These are phyloP conservation scores for Neospermospora avenae DNA, from an alignment of 2,329 filamentous ascomycete species.

Conservation along the genomic window DNA sequence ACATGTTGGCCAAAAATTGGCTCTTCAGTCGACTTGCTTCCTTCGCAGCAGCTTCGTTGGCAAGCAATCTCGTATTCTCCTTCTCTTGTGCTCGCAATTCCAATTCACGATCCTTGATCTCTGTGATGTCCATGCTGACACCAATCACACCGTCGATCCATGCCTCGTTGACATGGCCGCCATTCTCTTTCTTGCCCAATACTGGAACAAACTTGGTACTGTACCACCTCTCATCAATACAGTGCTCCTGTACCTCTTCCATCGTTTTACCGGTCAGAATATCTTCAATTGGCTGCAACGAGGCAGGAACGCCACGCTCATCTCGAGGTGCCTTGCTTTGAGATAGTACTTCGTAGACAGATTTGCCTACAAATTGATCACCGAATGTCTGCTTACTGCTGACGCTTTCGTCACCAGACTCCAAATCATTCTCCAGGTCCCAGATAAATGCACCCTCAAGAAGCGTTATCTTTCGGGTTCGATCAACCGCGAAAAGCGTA, in stretches of 20 bases:
- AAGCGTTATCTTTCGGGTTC: conserved; percentile 58
- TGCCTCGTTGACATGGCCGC: conserved; percentile 46
- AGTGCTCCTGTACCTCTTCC: conserved; percentile 60
- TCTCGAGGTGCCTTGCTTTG: conserved; percentile 19
- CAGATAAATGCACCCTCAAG: conserved; percentile 65
- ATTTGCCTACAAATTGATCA: conserved; percentile 49
- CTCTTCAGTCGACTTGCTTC: conserved; percentile 78
- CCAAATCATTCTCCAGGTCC: conserved; percentile 36
- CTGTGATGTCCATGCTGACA: conserved; percentile 77
- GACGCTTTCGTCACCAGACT: conserved; percentile 37
- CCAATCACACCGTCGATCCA: conserved; percentile 71
- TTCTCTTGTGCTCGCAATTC: conserved; percentile 61
- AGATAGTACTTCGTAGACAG: conserved; percentile 64
- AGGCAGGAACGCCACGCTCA: conserved; percentile 36
- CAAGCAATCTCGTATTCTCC: conserved; percentile 67
- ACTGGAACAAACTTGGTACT: conserved; percentile 70
- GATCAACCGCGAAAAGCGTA: conserved; percentile 71
- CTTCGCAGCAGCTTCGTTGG: conserved; percentile 74
- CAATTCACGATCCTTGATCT: conserved; percentile 61
- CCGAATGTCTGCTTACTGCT: conserved; percentile 17
- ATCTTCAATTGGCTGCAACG: conserved; percentile 57
- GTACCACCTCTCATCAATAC: conserved; percentile 57
- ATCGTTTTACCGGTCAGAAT: conserved; percentile 59
- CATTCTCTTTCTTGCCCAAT: conserved; percentile 51
- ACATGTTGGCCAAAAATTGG: conserved; percentile 78